These are phyloP conservation scores for Friedmanniomyces simplex DNA, from an alignment of 495 filamentous ascomycete species.

Conservation along the genomic window DNA sequence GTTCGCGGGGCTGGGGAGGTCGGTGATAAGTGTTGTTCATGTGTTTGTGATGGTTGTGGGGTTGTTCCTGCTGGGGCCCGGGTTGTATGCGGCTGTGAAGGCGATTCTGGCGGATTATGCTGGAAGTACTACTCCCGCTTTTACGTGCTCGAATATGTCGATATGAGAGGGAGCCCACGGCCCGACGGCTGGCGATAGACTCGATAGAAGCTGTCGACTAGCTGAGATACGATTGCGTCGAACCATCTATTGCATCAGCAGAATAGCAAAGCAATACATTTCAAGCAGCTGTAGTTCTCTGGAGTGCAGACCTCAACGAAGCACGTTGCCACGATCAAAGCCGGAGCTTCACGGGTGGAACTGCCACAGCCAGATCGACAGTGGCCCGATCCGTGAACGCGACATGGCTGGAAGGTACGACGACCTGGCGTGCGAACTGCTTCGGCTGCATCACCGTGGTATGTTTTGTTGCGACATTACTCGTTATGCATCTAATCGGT, in stretches of 20 bases:
- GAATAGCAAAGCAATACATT: too few species aligned
- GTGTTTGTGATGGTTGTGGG: conserved; percentile 58
- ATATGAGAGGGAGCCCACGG: too few species aligned
- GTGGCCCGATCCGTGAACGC: conserved; percentile 43
- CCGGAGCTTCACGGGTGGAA: conserved; percentile 63
- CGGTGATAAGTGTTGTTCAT: conserved; percentile 41
- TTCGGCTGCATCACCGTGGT: too few species aligned
- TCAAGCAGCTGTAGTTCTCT: conserved; percentile 45
- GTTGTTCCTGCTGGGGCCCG: conserved; percentile 60
- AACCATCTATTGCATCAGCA: too few species aligned
- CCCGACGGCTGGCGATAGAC: too few species aligned
- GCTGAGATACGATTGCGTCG: too few species aligned
- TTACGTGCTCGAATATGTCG: conserved; percentile 7
- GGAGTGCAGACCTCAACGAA: too few species aligned
- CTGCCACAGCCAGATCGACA: conserved; percentile 47
- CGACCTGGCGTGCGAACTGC: too few species aligned
- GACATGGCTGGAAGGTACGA: not conserved
- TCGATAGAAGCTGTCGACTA: too few species aligned
- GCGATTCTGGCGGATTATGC: conserved; percentile 12
- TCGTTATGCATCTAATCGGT: too few species aligned
- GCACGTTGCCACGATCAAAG: conserved; percentile 47
- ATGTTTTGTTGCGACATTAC: too few species aligned
- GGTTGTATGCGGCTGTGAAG: conserved; percentile 50
- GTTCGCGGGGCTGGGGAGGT: conserved; percentile 39
- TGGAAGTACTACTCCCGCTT: not conserved